Conservation (phyloP, 371 early-diverging fungal species). For the Mucor indicus region DNA sequence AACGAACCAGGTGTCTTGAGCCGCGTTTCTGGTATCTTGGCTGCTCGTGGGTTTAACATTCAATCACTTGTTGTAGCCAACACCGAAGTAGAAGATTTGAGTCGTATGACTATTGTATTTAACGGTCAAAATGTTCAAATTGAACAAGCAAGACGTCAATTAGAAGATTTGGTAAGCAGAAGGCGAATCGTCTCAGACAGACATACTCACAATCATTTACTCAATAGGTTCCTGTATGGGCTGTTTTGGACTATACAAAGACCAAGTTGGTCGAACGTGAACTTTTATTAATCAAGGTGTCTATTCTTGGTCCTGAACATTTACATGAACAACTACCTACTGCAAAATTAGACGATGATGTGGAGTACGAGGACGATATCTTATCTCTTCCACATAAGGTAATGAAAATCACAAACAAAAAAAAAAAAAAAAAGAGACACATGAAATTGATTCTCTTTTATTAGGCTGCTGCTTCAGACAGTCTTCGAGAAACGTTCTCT, state of each 20-base stretch:
- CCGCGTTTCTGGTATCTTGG: conserved; percentile 88
- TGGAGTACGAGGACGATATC: conserved; percentile 45
- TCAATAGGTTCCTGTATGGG: conserved; percentile 89
- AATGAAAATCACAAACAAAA: too few species aligned
- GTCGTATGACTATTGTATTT: conserved; percentile 93
- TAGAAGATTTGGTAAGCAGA: conserved; percentile 82
- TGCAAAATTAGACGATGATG: conserved; percentile 37
- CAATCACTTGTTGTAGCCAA: conserved; percentile 93
- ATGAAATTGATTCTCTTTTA: not conserved
- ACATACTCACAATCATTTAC: not conserved
- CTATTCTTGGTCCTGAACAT: conserved; percentile 76
- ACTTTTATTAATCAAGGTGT: conserved; percentile 88
- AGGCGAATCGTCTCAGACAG: not conserved
- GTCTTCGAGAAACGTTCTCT: conserved; percentile 65
- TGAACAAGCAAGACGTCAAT: conserved; percentile 90
- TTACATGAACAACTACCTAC: conserved; percentile 51
- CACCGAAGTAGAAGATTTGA: conserved; percentile 91
- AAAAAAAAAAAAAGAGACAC: too few species aligned
- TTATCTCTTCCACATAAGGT: conserved; percentile 28
- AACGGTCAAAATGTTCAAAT: conserved; percentile 81
- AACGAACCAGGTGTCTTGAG: conserved; percentile 96
- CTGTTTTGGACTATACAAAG: conserved; percentile 91
- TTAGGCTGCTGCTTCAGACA: conserved; percentile 38
- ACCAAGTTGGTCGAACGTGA: conserved; percentile 87
- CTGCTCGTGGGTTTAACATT: conserved; percentile 96